These are phyloP conservation scores for Cantharellus cinnabarinus DNA, from an alignment of 768 basidiomycete genomes.

Conservation along the genomic window DNA sequence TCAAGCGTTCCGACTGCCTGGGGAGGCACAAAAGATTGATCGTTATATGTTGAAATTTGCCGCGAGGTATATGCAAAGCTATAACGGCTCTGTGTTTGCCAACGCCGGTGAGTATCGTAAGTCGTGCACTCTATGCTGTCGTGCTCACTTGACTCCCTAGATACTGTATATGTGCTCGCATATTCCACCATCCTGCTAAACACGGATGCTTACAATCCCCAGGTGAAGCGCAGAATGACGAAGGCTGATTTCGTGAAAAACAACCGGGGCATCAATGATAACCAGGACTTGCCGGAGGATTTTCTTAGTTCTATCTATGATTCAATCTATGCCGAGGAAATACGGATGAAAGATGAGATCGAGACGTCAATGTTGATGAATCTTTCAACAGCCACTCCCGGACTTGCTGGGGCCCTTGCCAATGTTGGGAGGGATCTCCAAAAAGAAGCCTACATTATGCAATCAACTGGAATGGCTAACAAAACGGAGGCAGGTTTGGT, in stretches of 20 bases:
- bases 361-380: conserved; percentile 31
- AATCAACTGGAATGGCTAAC: conserved; percentile 88
- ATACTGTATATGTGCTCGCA: conserved; percentile 85
- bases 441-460: conserved; percentile 86
- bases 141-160: conserved; percentile 20
- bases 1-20: conserved; percentile 90
- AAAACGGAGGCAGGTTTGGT: conserved; percentile 63
- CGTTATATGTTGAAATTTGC: conserved; percentile 98
- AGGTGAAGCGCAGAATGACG: conserved; percentile 87
- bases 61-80: conserved; percentile 83
- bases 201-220: conserved; percentile 91
- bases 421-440: conserved; percentile 88
- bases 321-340: conserved; percentile 81
- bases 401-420: conserved; percentile 63
- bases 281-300: conserved; percentile 72
- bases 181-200: conserved; percentile 93
- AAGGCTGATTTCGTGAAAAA: conserved; percentile 83
- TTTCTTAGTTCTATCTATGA: conserved; percentile 62
- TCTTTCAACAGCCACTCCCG: conserved; percentile 27
- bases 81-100: conserved; percentile 65
- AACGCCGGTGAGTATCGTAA: conserved; percentile 50
- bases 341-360: conserved; percentile 96
- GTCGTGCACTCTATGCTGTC: background rate
- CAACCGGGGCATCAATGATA: conserved; percentile 92
- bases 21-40: conserved; percentile 97